phyloP scores from a whole-genome alignment of 2,329 filamentous ascomycete genomes.

The Epichloe uncinata region DNA sequence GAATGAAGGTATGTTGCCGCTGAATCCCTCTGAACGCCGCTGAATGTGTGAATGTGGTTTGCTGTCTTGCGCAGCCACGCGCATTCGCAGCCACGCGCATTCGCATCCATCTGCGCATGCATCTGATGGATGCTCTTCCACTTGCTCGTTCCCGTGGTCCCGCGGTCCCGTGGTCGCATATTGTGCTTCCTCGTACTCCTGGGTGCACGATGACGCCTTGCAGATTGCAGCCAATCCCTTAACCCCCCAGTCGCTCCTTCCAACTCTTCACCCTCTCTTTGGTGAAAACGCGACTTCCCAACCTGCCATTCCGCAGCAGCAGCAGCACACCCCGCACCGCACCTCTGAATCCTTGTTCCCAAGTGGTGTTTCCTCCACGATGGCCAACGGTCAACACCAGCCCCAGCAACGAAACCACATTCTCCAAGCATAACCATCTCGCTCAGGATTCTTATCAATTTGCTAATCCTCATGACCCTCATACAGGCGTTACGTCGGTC shows the following conservation, averaged over 20 bases:
- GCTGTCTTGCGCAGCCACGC: no score
- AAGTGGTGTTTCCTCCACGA: neutral
- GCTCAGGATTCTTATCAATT: neutral
- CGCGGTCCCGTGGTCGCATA: neutral
- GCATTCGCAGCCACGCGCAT: neutral
- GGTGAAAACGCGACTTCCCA: neutral
- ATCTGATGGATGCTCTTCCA: neutral
- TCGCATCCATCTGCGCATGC: neutral
- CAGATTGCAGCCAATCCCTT: neutral
- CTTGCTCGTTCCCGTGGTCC: neutral
- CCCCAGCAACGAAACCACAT: neutral
- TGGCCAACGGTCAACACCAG: conserved; percentile 1
- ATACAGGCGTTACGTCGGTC: conserved; percentile 69
- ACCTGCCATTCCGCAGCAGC: neutral
- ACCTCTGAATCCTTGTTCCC: neutral
- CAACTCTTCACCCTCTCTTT: conserved; percentile 6
- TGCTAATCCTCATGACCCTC: conserved; percentile 31
- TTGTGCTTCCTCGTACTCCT: neutral
- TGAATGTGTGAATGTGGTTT: neutral
- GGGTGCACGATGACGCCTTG: neutral
- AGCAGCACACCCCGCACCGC: neutral
- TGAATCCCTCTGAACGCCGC: no score
- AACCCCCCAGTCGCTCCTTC: conserved; percentile 5
- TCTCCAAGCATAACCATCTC: neutral
- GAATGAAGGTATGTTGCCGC: conserved; percentile 19